Conservation (phyloP, 345 rosid genomes). For the Boechera divaricarpa region DNA sequence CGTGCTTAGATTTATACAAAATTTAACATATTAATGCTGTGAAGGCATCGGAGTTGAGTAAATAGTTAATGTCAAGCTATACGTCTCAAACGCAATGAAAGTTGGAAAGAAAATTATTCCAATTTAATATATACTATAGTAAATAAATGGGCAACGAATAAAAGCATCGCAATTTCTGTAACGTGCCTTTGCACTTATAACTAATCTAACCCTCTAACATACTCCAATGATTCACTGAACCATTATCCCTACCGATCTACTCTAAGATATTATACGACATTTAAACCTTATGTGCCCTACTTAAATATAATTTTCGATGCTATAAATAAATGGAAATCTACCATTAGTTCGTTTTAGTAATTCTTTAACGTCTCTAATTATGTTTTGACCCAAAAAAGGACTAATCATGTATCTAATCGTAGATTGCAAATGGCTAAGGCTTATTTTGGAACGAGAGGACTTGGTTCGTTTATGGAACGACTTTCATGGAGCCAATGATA, state of each 20-base stretch:
- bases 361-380: constrained; percentile 5
- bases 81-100: not conserved
- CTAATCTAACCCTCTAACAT: not conserved
- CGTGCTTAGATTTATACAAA: no score
- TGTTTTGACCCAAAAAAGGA: not conserved
- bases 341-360: not conserved
- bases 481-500: constrained; percentile 38
- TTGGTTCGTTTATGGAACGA: constrained; percentile 33
- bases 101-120: not conserved
- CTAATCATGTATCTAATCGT: not conserved
- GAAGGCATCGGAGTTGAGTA: no score
- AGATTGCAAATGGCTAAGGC: constrained; percentile 37
- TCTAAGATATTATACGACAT: not conserved
- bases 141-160: not conserved
- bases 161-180: not conserved
- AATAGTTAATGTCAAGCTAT: not conserved
- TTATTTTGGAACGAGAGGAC: constrained; percentile 32
- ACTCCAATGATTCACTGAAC: constrained; percentile 1
- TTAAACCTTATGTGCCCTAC: not conserved
- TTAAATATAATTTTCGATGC: not conserved
- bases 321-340: not conserved
- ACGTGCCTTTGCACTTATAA: constrained; percentile 4
- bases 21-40: no score
- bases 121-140: not conserved
- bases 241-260: not conserved